Base-by-base conservation (phyloP, 2,329 filamentous ascomycete species). In the Chrysoporthe puriensis region DNA sequence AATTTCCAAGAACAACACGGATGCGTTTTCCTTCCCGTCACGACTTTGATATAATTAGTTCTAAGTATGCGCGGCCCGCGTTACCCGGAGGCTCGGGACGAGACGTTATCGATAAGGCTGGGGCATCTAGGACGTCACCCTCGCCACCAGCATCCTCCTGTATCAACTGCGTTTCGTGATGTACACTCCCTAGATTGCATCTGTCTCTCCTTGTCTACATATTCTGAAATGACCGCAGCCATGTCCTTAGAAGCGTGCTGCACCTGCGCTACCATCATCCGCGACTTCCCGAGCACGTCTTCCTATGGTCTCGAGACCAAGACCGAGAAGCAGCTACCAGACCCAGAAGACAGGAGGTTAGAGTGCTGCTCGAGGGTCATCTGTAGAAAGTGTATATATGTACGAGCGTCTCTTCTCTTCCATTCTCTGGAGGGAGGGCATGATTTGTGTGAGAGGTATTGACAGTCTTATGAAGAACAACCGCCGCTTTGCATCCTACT, bases 321-420 rank as follows among this genome's bases (percentile, higher is more conserved):
- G 73, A 83, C 81, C 50, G 89, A 90, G 79, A 92, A 90, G 75
- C 83, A 86, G 16, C 79, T 86, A 2, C 82, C 85, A 36, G 81
- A 84, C 60, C 68, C 65, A 43, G 58, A 60, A 14, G 85, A 90
- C 74, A 86, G 90, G 63, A 81, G 84, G 69, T 81, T 93, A 42
- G 83, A 84, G 44, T 95, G 92, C 77, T 95, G 92, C 77, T 82
- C 81, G 57, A 85, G 92, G 64, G 81, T 88, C 50, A 91, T 95
- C 74, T 96, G 92, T 78, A 87, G 88, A 18, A 82, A 82, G 69
- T 95, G 92, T 78, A 86, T 92, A 73, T 80, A 86, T 75, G 89
- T 88, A 76, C 60, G 84, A 48, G 79, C 13, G 57, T 36, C 52
- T 61, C 14, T 67, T 18, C 54, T 62, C n/a, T 52, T 44, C 34